Evolutionary conservation across 495 filamentous ascomycete genomes (phyloP).

Genomic region (Aspergillus olivimuriae): DNA sequence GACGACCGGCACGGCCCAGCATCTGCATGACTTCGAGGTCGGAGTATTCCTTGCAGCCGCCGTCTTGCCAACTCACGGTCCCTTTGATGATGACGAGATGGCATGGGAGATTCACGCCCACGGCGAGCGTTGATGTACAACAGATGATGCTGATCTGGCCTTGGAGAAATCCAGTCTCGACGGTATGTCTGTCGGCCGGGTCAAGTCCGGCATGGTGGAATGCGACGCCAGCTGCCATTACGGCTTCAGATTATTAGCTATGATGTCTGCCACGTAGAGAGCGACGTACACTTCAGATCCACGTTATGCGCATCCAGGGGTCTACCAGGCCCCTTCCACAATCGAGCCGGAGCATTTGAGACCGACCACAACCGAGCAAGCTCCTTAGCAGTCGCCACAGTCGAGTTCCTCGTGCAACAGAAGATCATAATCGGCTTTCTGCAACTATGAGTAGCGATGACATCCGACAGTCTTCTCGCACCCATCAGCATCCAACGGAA

Average conservation of each 20-base stretch:
- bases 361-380: slow-evolving; percentile 62
- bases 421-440: slow-evolving; percentile 90
- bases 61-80: slow-evolving; percentile 66
- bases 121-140: slow-evolving; percentile 89
- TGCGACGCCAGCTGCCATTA: slow-evolving; percentile 66
- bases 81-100: slow-evolving; percentile 92
- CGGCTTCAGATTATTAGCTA: slow-evolving; percentile 30
- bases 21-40: slow-evolving; percentile 98
- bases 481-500: slow-evolving; percentile 4
- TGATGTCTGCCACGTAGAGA: not conserved
- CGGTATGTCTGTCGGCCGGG: slow-evolving; percentile 55
- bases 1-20: slow-evolving; percentile 87
- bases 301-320: slow-evolving; percentile 51
- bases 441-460: slow-evolving; percentile 72
- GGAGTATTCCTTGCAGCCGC: slow-evolving; percentile 66
- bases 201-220: slow-evolving; percentile 93
- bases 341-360: slow-evolving; percentile 47
- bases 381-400: slow-evolving; percentile 65
- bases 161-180: slow-evolving; percentile 69
- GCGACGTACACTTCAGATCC: slow-evolving; percentile 50
- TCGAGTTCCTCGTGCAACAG: slow-evolving; percentile 78
- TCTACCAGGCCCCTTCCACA: slow-evolving; percentile 62
- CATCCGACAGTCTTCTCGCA: slow-evolving; percentile 49
- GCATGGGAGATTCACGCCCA: slow-evolving; percentile 90
- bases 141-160: slow-evolving; percentile 84